Base-by-base conservation (phyloP, 2,329 filamentous ascomycete species). In the Scedosporium apiospermum region DNA sequence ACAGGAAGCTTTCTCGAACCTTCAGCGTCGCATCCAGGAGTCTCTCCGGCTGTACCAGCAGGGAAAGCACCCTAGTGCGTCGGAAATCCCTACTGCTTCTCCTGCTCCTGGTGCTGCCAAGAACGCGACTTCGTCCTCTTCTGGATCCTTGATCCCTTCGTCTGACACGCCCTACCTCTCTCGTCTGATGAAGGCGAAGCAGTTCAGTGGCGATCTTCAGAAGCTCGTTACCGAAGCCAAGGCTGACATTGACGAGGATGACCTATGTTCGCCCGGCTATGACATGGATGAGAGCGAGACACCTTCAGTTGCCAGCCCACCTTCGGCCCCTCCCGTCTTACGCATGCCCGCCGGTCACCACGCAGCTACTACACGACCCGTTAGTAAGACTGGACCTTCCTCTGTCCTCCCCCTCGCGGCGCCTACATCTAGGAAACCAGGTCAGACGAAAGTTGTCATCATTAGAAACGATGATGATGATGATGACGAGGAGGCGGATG, bases 161-260 rank as follows among this genome's bases (percentile, higher is more conserved):
- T 72, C 80, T 6, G 80, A 84, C 41, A 83, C 85, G 16, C 89
- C 89, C 14, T 81, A 89, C 73, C 78, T 93, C 21, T 90, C 88
- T 34, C 81, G 81, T 49, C 73, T 90, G 57, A 78, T 91, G 74
- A 78, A 84, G 67, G 80, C 76, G 65, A 82, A 80, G 69, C 87
- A 87, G 41, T 82, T 88, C 67, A 76, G 77, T 64, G 79, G 85
- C 60, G 82, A 90, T 68, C 75, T 90, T 61, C 72, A 77, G 64
- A 79, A 84, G 62, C 71, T 81, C 67, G 85, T 88, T 59, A 76
- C 76, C 61, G 84, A 87, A 67, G 83, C 84, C 26, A 87, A 83
- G 75, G 80, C 76, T 42, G 81, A 77, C 69, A 67, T 82, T 59
- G 76, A 80, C 62, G 65, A 81, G 59, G 80, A 84, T 55, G 80